Evolutionary conservation across 2,329 filamentous ascomycete genomes (phyloP).

Genomic region (Fusarium subglutinans): DNA sequence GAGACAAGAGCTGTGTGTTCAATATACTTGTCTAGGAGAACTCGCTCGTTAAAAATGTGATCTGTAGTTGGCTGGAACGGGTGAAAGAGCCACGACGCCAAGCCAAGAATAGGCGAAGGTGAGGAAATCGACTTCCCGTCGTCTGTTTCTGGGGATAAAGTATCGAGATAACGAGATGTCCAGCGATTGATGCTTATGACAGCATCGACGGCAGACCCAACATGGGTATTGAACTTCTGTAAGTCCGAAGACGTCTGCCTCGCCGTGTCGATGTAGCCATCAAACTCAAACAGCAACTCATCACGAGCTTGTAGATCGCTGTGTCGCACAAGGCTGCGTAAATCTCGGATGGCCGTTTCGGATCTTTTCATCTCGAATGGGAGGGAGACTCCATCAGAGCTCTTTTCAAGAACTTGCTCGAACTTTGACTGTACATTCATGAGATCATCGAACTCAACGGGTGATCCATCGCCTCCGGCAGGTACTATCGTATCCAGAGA

Average conservation of each 20-base stretch:
- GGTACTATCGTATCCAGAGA: slow-evolving; percentile 41
- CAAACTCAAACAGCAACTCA: slow-evolving; percentile 79
- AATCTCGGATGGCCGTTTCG: slow-evolving; percentile 77
- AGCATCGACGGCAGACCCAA: slow-evolving; percentile 77
- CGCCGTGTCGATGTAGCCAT: slow-evolving; percentile 77
- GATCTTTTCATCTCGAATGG: slow-evolving; percentile 83
- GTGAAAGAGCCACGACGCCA: slow-evolving; percentile 59
- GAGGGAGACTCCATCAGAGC: slow-evolving; percentile 70
- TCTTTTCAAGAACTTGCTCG: slow-evolving; percentile 76
- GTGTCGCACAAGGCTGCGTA: slow-evolving; percentile 76
- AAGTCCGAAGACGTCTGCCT: slow-evolving; percentile 72
- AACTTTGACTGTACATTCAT: slow-evolving; percentile 80
- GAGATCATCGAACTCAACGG: slow-evolving; percentile 76
- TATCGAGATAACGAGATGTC: slow-evolving; percentile 75
- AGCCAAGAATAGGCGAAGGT: slow-evolving; percentile 44
- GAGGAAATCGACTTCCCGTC: slow-evolving; percentile 48
- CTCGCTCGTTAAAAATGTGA: slow-evolving; percentile 57
- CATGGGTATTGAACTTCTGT: slow-evolving; percentile 78
- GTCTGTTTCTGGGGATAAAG: slow-evolving; percentile 56
- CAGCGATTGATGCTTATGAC: slow-evolving; percentile 80
- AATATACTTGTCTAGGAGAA: slow-evolving; percentile 78
- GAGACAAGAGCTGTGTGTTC: slow-evolving; percentile 76
- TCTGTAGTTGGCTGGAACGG: slow-evolving; percentile 70
- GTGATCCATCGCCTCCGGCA: slow-evolving; percentile 29
- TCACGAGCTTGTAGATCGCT: slow-evolving; percentile 73